These are phyloP conservation scores for Backusella tuberculispora DNA, from an alignment of 192 early-diverging fungal genomes.

Conservation along the genomic window DNA sequence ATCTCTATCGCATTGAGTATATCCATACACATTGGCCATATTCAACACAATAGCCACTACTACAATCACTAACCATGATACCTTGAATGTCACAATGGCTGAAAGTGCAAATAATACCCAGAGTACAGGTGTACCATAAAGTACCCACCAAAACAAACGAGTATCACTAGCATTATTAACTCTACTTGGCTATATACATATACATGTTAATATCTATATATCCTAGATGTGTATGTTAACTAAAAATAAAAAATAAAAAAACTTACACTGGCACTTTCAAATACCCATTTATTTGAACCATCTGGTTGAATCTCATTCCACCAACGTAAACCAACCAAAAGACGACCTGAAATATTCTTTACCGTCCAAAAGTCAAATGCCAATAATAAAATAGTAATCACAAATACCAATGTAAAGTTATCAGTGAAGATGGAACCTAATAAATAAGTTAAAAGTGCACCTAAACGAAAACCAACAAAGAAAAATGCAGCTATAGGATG, in stretches of 20 bases:
- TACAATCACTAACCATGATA: constrained; percentile 86
- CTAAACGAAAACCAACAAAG: constrained; percentile 84
- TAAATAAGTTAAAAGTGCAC: constrained; percentile 85
- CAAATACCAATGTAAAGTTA: constrained; percentile 90
- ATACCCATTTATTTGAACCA: constrained; percentile 94
- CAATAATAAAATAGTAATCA: constrained; percentile 88
- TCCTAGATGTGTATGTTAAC: background rate
- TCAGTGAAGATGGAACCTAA: constrained; percentile 81
- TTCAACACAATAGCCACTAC: constrained; percentile 85
- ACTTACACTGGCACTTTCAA: constrained; percentile 88
- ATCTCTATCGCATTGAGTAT: constrained; percentile 95
- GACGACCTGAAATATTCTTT: constrained; percentile 96
- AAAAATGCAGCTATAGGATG: constrained; percentile 93
- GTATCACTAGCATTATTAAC: constrained; percentile 86
- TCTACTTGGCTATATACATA: constrained; percentile 65
- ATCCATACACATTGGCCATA: constrained; percentile 92
- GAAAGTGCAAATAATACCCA: constrained; percentile 87
- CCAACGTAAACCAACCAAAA: constrained; percentile 97
- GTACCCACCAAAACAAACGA: constrained; percentile 89
- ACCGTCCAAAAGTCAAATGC: constrained; percentile 99
- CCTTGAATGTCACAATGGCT: constrained; percentile 64
- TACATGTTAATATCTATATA: constrained; percentile 6
- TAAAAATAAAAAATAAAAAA: background rate
- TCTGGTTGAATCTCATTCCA: constrained; percentile 99
- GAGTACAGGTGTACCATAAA: constrained; percentile 83